phyloP scores from a whole-genome alignment of 495 filamentous ascomycete species.

The Talaromyces borbonicus region DNA sequence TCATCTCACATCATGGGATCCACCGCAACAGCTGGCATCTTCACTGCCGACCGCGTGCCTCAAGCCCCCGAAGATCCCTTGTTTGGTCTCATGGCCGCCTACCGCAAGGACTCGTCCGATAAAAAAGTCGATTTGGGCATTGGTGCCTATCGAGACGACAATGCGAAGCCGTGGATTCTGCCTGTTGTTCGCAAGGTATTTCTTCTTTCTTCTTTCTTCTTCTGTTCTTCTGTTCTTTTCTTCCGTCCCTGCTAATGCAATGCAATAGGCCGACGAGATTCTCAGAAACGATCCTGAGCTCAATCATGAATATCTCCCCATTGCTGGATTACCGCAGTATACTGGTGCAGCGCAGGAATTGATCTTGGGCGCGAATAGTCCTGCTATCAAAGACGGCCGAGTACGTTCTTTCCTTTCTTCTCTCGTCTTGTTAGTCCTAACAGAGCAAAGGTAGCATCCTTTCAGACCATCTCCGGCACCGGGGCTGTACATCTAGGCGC shows the following conservation, averaged over 20 bases:
- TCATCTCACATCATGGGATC: conserved; percentile 39
- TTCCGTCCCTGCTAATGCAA: conserved; percentile 5
- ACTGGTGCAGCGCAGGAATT: conserved; percentile 83
- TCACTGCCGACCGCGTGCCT: conserved; percentile 69
- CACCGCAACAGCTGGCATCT: conserved; percentile 46
- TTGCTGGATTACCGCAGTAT: conserved; percentile 76
- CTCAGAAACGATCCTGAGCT: conserved; percentile 77
- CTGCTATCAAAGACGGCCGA: conserved; percentile 76
- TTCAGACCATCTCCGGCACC: conserved; percentile 53
- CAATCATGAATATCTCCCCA: conserved; percentile 98
- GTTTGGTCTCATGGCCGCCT: conserved; percentile 88
- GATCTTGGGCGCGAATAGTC: conserved; percentile 69
- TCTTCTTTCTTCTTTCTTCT: conserved; percentile 7
- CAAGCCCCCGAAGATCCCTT: conserved; percentile 91
- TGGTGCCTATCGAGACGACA: conserved; percentile 90
- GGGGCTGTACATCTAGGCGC: conserved; percentile 48
- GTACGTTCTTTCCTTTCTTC: conserved; percentile 27
- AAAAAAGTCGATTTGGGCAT: conserved; percentile 95
- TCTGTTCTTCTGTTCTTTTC: conserved; percentile 7
- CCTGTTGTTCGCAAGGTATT: conserved; percentile 91
- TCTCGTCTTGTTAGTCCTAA: not conserved
- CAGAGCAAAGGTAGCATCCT: conserved; percentile 29
- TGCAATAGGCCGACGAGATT: conserved; percentile 70
- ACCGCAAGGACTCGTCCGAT: conserved; percentile 68
- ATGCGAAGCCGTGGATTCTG: conserved; percentile 96